Base-by-base conservation (phyloP, 352 stramenopile species). In the Phytopythium mirpurense region DNA sequence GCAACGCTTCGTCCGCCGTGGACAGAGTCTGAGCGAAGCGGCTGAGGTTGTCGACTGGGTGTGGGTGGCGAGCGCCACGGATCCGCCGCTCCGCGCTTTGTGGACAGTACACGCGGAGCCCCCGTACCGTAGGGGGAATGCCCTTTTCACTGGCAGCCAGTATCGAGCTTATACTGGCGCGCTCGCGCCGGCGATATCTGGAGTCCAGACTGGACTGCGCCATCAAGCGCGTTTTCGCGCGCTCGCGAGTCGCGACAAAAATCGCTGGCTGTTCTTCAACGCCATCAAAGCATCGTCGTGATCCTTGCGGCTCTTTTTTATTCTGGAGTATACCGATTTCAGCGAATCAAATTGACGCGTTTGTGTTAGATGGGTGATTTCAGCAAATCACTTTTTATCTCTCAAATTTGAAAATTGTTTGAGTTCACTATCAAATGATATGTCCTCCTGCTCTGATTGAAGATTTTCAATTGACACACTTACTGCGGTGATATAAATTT, bases 241-340 rank as follows among this genome's bases (percentile, higher is more conserved):
- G 34, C 32, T 9, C 32, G 32, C 37, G 37, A 18, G n/a, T 26
- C 37, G 18, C 37, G 37, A n/a, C n/a, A 11, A 21, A 45, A 29
- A n/a, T 45, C 19, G 18, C 40, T 45, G 40, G 40, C 40, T 29
- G 40, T 45, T 45, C 40, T 45, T 45, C 40, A 45, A 45, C 21
- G 40, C 40, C 29, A 9, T 9, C 15, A 14, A 14, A 41, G 16
- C 35, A 26, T 43, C 40, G 40, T 11, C 0, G 21, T 29, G 21
- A 45, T 29, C 21, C 40, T 18, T 15, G 35, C 40, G 40, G 40
- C 40, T 45, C 8, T 26, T 45, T 14, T 45, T 29, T 45, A 6
- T 29, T 29, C 21, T 18, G 8, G 29, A 32, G 5, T 45, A 21
- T 7, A 11, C 19, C 4, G 12, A 2, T 27, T 45, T 45, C 18